These are phyloP conservation scores for Dactylellina drechsleri DNA, from an alignment of 2,329 filamentous ascomycete genomes.

Conservation along the genomic window DNA sequence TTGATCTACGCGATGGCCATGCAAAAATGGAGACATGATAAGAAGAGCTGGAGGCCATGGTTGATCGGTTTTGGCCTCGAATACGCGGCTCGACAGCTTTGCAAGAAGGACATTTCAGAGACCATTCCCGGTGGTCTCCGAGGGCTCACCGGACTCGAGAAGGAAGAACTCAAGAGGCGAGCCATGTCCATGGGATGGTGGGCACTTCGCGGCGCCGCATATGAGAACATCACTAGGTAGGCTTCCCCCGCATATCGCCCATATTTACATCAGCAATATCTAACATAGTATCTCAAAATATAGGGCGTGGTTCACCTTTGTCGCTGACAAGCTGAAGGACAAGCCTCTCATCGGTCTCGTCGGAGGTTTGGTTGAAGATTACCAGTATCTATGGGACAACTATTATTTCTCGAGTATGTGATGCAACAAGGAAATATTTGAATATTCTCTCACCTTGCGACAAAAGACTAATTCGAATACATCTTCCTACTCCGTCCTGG, in stretches of 20 bases:
- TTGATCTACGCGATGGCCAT: conserved; percentile 86
- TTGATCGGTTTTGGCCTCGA: conserved; percentile 84
- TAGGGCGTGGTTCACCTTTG: conserved; percentile 72
- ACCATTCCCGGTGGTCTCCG: conserved; percentile 76
- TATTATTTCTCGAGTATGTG: conserved; percentile 80
- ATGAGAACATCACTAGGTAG: conserved; percentile 84
- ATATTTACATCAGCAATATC: conserved; percentile 53
- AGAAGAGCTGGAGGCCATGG: conserved; percentile 91
- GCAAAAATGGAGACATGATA: conserved; percentile 75
- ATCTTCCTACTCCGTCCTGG: not conserved
- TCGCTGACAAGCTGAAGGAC: conserved; percentile 75
- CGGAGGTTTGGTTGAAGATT: conserved; percentile 89
- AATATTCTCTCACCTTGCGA: conserved; percentile 32
- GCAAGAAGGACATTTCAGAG: conserved; percentile 72
- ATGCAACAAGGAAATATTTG: conserved; percentile 18
- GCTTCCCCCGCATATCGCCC: conserved; percentile 56
- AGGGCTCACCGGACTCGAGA: conserved; percentile 83
- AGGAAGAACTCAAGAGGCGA: conserved; percentile 86
- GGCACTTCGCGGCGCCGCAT: conserved; percentile 95
- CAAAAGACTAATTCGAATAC: conserved; percentile 47
- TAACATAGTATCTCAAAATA: conserved; percentile 15
- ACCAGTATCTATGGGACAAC: conserved; percentile 97
- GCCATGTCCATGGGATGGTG: conserved; percentile 95
- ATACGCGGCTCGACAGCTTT: conserved; percentile 86
- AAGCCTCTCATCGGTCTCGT: conserved; percentile 82